Base-by-base conservation (phyloP, 78 protist genomes). In the Chrysochromulina parva region DNA sequence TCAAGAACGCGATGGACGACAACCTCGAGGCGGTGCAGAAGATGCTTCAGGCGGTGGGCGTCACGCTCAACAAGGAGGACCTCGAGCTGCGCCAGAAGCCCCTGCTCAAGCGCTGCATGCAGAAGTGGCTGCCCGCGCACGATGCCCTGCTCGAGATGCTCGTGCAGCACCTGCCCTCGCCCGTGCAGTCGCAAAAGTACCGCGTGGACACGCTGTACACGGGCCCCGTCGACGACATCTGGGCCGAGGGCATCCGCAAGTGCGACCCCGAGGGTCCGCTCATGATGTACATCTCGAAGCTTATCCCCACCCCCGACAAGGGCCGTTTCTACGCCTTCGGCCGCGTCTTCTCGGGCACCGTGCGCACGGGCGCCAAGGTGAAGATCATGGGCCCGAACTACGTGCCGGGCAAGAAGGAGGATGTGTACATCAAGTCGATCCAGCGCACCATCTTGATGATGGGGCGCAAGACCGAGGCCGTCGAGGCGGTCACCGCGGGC, bases 291-390 rank as follows among this genome's bases (percentile, higher is more conserved):
- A 96, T 99, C 86, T 96, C 99, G 90, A 99, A 99, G 98, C 98
- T 99, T 99, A 98, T 99, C 54, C 99, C 99, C 81, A 94, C 99
- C 58, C 57, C 94, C 54, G 99, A 98, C 95, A 97, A 95, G 92
- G 98, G 99, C 59, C 97, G 99, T 88, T 99, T 99, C 99, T 96
- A 92, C 95, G 99, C 99, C 66, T 98, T 99, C 96, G 99, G 99
- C 86, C 99, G 99, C 95, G 99, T 99, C 82, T 99, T 98, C 98
- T 94, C 99, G 7, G 99, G 99, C 48, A 93, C 93, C 57, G 80
- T 93, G 90, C 71, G 93, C 90, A 96, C 99, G 52, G 99, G 99
- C 60, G 93, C 78, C 88, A 97, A 98, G 96, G 98, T 97, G 92
- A 92, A 99, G 85, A 98, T 99, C 93, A 92, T 95, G 98, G 99